Evolutionary conservation across 768 basidiomycete genomes (phyloP).

Genomic region (Termitomyces sp.): DNA sequence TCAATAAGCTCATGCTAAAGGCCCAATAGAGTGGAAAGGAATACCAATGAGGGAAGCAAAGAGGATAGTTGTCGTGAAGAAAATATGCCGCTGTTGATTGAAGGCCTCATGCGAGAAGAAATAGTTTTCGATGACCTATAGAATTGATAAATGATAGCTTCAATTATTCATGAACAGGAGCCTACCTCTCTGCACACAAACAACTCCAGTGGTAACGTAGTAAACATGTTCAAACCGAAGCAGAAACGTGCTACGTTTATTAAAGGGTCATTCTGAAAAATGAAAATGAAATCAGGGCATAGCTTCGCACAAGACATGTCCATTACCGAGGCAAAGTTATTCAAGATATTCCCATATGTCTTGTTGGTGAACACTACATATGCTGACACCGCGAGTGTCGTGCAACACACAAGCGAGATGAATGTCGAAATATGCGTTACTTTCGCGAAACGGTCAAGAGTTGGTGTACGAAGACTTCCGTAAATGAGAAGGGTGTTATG

Average conservation of each 20-base stretch:
- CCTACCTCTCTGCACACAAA: slow-evolving; percentile 95
- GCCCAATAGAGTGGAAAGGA: slow-evolving; percentile 16
- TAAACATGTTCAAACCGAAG: slow-evolving; percentile 97
- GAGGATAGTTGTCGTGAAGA: slow-evolving; percentile 85
- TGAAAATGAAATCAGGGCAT: background rate
- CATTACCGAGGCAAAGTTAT: slow-evolving; percentile 80
- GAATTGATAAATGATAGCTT: background rate
- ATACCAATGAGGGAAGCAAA: slow-evolving; percentile 77
- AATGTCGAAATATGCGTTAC: slow-evolving; percentile 91
- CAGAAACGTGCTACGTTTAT: slow-evolving; percentile 95
- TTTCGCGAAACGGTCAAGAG: slow-evolving; percentile 86
- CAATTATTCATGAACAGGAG: background rate
- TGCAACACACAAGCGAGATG: slow-evolving; percentile 80
- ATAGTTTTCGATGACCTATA: slow-evolving; percentile 88
- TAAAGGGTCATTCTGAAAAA: slow-evolving; percentile 65
- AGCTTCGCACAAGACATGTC: background rate
- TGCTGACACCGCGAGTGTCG: slow-evolving; percentile 78
- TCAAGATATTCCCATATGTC: slow-evolving; percentile 93
- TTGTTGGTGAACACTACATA: slow-evolving; percentile 88
- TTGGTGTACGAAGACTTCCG: slow-evolving; percentile 87
- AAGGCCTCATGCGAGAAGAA: slow-evolving; percentile 90
- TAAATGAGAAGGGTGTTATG: slow-evolving; percentile 98
- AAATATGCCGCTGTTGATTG: slow-evolving; percentile 76
- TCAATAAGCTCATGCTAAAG: slow-evolving; percentile 1
- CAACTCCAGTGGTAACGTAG: slow-evolving; percentile 90